Evolutionary conservation across 139 green algal species (phyloP).

Genomic region (Micractinium sp.): DNA sequence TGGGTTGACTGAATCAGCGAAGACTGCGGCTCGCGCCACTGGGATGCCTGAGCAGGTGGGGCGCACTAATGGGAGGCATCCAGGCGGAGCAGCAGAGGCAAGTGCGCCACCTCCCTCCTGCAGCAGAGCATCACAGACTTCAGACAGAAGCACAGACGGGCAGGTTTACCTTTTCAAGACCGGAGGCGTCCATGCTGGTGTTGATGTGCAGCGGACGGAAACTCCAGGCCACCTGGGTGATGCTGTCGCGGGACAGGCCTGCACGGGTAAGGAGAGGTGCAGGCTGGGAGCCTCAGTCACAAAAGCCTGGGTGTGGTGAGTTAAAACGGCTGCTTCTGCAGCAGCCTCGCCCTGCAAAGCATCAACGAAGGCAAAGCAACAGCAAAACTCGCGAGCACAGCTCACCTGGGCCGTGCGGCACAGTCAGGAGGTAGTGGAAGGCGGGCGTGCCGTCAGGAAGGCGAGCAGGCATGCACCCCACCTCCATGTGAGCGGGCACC

Average conservation of each 20-base stretch:
- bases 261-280: not conserved
- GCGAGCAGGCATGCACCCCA: not conserved
- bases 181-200: not conserved
- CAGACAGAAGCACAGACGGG: not conserved
- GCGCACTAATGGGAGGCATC: not conserved
- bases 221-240: not conserved
- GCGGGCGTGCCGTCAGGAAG: not conserved
- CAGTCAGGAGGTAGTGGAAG: conserved; percentile 13
- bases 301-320: not conserved
- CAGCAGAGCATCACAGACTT: not conserved
- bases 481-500: too few relatives aligned
- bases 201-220: not conserved
- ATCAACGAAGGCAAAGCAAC: too few relatives aligned
- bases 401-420: conserved; percentile 5
- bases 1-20: too few relatives aligned
- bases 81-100: too few relatives aligned
- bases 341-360: not conserved
- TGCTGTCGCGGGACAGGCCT: not conserved
- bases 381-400: too few relatives aligned
- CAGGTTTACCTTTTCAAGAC: not conserved
- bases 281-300: not conserved
- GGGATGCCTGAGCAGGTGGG: not conserved
- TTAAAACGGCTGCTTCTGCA: not conserved
- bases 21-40: too few relatives aligned
- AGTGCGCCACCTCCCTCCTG: too few relatives aligned